Conservation (phyloP, 495 filamentous ascomycete species). For the Hypoxylon cercidicola region DNA sequence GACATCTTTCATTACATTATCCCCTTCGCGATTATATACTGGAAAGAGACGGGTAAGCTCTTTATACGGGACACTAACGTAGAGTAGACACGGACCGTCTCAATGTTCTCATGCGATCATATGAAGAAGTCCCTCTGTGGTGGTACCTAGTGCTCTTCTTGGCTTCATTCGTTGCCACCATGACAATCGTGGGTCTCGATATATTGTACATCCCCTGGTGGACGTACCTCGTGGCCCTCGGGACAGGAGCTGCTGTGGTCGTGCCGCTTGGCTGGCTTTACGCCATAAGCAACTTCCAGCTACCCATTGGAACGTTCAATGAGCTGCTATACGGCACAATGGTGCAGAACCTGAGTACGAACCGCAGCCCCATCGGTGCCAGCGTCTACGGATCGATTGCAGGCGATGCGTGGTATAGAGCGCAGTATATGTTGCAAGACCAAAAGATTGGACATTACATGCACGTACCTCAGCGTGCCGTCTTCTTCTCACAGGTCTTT, state of each 20-base stretch:
- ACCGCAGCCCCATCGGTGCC: conserved; percentile 64
- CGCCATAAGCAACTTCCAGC: conserved; percentile 65
- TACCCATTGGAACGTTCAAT: conserved; percentile 65
- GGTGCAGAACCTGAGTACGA: conserved; percentile 57
- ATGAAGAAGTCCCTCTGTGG: conserved; percentile 65
- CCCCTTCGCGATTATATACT: not conserved
- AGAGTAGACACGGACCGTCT: conserved; percentile 57
- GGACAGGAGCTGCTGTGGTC: conserved; percentile 61
- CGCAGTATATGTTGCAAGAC: conserved; percentile 65
- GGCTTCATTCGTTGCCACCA: conserved; percentile 57
- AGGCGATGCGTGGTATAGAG: conserved; percentile 61
- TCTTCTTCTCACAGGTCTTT: conserved; percentile 68
- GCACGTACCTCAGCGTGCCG: conserved; percentile 65
- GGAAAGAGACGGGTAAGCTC: not conserved
- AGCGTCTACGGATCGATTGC: conserved; percentile 64
- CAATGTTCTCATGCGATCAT: conserved; percentile 64
- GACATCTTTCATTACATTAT: not conserved
- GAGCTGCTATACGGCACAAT: conserved; percentile 68
- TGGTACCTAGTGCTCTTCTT: conserved; percentile 64
- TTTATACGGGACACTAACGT: conserved; percentile 3
- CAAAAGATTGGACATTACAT: conserved; percentile 67
- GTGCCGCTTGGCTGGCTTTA: conserved; percentile 66
- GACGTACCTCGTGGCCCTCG: conserved; percentile 64
- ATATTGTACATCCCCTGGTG: conserved; percentile 66
- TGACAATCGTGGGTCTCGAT: conserved; percentile 57